phyloP scores from a whole-genome alignment of 2,329 filamentous ascomycete genomes.

The Monilinia fructicola region DNA sequence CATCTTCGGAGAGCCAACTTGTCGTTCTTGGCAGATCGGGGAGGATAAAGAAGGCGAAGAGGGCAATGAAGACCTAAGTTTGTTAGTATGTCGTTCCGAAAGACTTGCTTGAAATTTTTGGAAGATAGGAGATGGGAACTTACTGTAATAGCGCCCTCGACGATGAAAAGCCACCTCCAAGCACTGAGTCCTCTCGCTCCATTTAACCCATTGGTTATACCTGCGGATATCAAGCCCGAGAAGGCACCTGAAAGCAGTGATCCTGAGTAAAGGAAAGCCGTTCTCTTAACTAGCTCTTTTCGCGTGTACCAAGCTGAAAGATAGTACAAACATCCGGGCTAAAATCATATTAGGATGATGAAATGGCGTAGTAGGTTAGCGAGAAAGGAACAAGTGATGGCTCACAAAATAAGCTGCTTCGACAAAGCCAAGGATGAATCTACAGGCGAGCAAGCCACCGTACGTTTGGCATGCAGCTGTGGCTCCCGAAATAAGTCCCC shows the following conservation, averaged over 20 bases:
- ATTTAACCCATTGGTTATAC: constrained; percentile 49
- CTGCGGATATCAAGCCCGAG: constrained; percentile 51
- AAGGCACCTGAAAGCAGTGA: constrained; percentile 49
- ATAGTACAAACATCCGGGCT: constrained; percentile 26
- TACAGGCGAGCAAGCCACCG: constrained; percentile 47
- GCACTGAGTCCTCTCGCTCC: constrained; percentile 49
- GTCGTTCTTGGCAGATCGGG: constrained; percentile 57
- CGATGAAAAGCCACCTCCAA: constrained; percentile 55
- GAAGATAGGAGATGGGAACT: neutral
- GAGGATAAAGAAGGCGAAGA: constrained; percentile 41
- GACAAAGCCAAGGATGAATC: constrained; percentile 53
- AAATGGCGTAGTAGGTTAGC: neutral
- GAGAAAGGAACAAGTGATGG: neutral
- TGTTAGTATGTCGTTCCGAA: neutral
- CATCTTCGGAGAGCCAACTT: constrained; percentile 50
- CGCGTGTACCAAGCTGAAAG: constrained; percentile 47
- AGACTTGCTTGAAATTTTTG: neutral
- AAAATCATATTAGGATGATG: neutral
- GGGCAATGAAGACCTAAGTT: constrained; percentile 10
- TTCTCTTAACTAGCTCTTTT: constrained; percentile 47
- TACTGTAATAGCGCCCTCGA: constrained; percentile 46
- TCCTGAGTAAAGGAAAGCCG: constrained; percentile 49
- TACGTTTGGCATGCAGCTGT: constrained; percentile 51
- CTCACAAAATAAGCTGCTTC: constrained; percentile 56
- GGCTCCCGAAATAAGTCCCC: constrained; percentile 50